These are phyloP conservation scores for Neurospora sp. DNA, from an alignment of 495 filamentous ascomycete genomes.

Conservation along the genomic window DNA sequence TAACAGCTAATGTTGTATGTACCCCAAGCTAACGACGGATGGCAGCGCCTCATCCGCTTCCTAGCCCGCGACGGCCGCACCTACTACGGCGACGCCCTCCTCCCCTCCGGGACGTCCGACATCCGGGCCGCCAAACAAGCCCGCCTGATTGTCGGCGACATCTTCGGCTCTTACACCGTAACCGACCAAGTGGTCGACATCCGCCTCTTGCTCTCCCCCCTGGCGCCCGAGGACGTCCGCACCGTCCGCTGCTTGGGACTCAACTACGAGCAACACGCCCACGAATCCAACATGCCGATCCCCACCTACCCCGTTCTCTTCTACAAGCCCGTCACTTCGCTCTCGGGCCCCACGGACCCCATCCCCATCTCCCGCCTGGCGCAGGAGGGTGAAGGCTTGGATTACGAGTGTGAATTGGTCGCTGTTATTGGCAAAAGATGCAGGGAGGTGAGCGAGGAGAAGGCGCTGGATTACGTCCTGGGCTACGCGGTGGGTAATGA, in stretches of 20 bases:
- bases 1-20: no score
- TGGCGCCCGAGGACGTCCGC: slow-evolving; percentile 56
- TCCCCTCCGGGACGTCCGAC: slow-evolving; percentile 56
- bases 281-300: slow-evolving; percentile 64
- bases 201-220: slow-evolving; percentile 54
- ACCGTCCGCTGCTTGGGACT: slow-evolving; percentile 73
- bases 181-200: slow-evolving; percentile 61
- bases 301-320: slow-evolving; percentile 73
- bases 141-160: slow-evolving; percentile 58
- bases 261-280: slow-evolving; percentile 75
- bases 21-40: no score
- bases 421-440: slow-evolving; percentile 66
- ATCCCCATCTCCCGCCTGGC: slow-evolving; percentile 55
- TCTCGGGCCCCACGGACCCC: slow-evolving; percentile 58
- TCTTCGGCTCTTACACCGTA: slow-evolving; percentile 61
- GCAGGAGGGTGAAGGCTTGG: slow-evolving; percentile 50
- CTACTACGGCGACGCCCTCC: slow-evolving; percentile 78
- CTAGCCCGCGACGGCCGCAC: slow-evolving; percentile 61
- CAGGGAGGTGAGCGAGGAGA: slow-evolving; percentile 51
- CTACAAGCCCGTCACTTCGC: slow-evolving; percentile 69
- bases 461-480: slow-evolving; percentile 64
- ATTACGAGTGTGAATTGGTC: slow-evolving; percentile 83
- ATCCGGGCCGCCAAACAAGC: slow-evolving; percentile 58
- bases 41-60: slow-evolving; percentile 63
- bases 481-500: slow-evolving; percentile 80